A percentile compares a stretch with the other conserved stretches of the same genome.
Evolutionary conservation across 768 basidiomycete species (phyloP).

Genomic region (Coprinopsis marcescibilis): DNA sequence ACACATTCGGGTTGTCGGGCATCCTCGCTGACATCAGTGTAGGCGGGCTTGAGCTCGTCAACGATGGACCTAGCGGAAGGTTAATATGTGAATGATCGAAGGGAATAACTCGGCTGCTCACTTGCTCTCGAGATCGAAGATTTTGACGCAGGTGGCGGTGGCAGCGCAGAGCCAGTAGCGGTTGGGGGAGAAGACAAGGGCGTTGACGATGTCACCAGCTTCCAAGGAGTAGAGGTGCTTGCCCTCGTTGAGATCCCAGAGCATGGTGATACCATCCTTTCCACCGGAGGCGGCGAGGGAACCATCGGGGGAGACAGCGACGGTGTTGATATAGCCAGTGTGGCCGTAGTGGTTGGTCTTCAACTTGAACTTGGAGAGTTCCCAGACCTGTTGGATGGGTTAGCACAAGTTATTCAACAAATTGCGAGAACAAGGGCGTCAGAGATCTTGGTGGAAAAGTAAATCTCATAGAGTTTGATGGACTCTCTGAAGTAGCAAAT

Average conservation of each 20-base stretch:
- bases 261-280: conserved; percentile 99
- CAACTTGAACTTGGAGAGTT: conserved; percentile 99
- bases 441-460: conserved; percentile 86
- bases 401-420: conserved; percentile 14
- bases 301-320: conserved; percentile 98
- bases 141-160: conserved; percentile 95
- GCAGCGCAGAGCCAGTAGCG: conserved; percentile 99
- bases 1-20: conserved; percentile 86
- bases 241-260: conserved; percentile 99
- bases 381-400: conserved; percentile 76
- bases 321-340: conserved; percentile 97
- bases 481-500: conserved; percentile 92
- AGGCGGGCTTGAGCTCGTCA: conserved; percentile 97
- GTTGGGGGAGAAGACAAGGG: conserved; percentile 99
- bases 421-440: conserved; percentile 30
- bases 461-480: conserved; percentile 66
- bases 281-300: conserved; percentile 98
- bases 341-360: conserved; percentile 99
- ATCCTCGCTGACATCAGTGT: conserved; percentile 66
- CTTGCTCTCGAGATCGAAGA: conserved; percentile 99
- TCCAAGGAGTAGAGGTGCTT: conserved; percentile 99
- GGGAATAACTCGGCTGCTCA: conserved; percentile 39
- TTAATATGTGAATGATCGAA: conserved; percentile 4
- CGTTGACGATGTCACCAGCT: conserved; percentile 97
- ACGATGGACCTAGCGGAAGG: conserved; percentile 73